Base-by-base conservation (phyloP, 768 basidiomycete species). In the Suillus brevipes region DNA sequence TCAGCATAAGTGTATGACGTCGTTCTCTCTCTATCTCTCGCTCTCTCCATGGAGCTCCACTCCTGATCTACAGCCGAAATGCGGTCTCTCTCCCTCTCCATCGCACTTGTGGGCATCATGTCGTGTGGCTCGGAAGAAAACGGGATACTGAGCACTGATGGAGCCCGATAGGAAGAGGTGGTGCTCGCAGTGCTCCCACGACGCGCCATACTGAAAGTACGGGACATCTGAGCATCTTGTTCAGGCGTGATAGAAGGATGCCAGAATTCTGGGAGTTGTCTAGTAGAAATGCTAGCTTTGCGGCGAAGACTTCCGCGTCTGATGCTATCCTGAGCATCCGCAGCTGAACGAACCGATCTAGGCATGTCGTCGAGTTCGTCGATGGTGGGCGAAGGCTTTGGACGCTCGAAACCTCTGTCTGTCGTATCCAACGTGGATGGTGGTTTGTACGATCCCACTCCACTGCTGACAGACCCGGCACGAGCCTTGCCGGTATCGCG, bases 171-270 rank as follows among this genome's bases (percentile, higher is more conserved):
- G 12, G 82, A 80, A 12, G 84, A 84, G n/a, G 79, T 78, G 25
- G 79, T 80, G 66, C 86, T 85, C 14, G 85, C 78, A 7, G 76
- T 81, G 65, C 85, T 87, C 50, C 81, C 80, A 12, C 81, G 79
- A 62, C 82, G 73, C 1, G 81, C 81, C 31, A 85, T 74, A 14
- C 76, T 73, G 64, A 78, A 79, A 5, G 82, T 76, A 61, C 80
- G 82, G 2, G 80, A 79, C 49, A 77, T 71, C 14, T 78, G 70
- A 0, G 74, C 73, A 43, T 83, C 84, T 60, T 85, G 81, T 64
- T 82, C 80, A 1, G 81, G 78, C 1, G 82, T 78, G 23, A 81
- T 78, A 0, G 80, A 71, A 3, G 85, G 84, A 43, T 78, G 82
- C 85, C 85, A 86, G 37, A 85, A 72, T 64, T 84, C 82, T 16